phyloP scores from a whole-genome alignment of 805 yeast genomes.

The Starmerella sp. region DNA sequence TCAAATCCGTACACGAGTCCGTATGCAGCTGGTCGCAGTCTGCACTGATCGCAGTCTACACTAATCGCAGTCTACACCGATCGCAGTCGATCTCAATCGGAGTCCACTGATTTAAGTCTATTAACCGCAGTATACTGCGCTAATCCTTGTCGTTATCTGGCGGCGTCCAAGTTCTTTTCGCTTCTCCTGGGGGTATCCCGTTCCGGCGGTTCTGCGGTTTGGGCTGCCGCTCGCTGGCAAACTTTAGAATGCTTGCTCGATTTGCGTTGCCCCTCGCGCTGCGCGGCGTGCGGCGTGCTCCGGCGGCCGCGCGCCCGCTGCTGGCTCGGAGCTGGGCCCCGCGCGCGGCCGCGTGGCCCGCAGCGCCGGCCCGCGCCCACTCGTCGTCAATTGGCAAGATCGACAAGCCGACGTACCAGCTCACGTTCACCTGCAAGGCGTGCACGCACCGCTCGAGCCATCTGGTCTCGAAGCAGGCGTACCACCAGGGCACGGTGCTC shows the following conservation, averaged over 20 bases:
- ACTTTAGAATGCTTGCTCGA: not conserved
- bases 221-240: not conserved
- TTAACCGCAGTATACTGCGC: too few species aligned
- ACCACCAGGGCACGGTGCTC: slow-evolving; percentile 71
- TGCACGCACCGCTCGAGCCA: slow-evolving; percentile 80
- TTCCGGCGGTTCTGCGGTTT: not conserved
- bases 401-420: slow-evolving; percentile 70
- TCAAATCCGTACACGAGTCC: too few species aligned
- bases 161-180: too few species aligned
- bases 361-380: not conserved
- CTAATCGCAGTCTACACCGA: too few species aligned
- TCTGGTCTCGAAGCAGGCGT: slow-evolving; percentile 85
- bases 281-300: not conserved
- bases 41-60: too few species aligned
- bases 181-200: too few species aligned
- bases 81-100: too few species aligned
- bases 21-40: too few species aligned
- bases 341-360: not conserved
- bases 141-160: too few species aligned
- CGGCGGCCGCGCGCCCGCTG: not conserved
- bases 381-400: slow-evolving; percentile 32
- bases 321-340: not conserved
- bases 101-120: too few species aligned
- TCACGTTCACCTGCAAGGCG: slow-evolving; percentile 85
- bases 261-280: not conserved